Percentiles rank a stretch among this genome's conserved stretches.
Evolutionary conservation across 805 yeast genomes (phyloP).

Genomic region (Kazachstania martiniae): DNA sequence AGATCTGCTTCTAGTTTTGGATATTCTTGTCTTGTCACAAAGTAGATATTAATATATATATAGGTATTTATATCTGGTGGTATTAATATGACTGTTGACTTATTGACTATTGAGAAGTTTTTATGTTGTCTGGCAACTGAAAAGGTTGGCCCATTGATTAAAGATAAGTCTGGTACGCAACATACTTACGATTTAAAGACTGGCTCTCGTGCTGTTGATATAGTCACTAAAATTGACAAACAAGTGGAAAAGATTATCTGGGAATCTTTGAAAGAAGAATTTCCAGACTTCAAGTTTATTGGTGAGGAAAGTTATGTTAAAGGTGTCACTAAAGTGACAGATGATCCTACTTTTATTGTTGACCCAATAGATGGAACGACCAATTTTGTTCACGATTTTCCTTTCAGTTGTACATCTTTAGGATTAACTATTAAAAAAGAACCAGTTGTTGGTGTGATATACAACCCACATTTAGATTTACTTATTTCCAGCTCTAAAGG

Average conservation of each 20-base stretch:
- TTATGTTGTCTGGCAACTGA: conserved; percentile 18
- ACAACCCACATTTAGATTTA: conserved; percentile 45
- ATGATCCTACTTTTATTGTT: conserved; percentile 50
- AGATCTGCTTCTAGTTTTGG: too few species aligned
- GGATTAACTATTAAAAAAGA: conserved; percentile 40
- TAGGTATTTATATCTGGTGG: too few species aligned
- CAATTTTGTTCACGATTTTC: conserved; percentile 52
- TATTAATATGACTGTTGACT: conserved; percentile 11
- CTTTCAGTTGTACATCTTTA: conserved; percentile 51
- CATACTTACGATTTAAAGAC: conserved; percentile 24
- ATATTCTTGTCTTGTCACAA: too few species aligned
- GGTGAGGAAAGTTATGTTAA: conserved; percentile 51
- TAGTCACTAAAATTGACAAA: conserved; percentile 55
- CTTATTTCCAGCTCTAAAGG: conserved; percentile 45
- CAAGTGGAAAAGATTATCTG: conserved; percentile 40
- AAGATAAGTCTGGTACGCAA: conserved; percentile 37
- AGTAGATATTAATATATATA: too few species aligned
- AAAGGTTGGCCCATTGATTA: conserved; percentile 39
- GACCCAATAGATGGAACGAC: conserved; percentile 63
- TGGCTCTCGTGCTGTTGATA: conserved; percentile 37
- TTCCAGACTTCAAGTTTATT: conserved; percentile 42
- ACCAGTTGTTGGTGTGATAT: conserved; percentile 54
- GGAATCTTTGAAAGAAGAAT: conserved; percentile 22
- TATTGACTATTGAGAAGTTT: conserved; percentile 18
- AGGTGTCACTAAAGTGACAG: conserved; percentile 36